These are phyloP conservation scores for Gossypium longicalyx DNA, from an alignment of 345 rosid species.

Conservation along the genomic window DNA sequence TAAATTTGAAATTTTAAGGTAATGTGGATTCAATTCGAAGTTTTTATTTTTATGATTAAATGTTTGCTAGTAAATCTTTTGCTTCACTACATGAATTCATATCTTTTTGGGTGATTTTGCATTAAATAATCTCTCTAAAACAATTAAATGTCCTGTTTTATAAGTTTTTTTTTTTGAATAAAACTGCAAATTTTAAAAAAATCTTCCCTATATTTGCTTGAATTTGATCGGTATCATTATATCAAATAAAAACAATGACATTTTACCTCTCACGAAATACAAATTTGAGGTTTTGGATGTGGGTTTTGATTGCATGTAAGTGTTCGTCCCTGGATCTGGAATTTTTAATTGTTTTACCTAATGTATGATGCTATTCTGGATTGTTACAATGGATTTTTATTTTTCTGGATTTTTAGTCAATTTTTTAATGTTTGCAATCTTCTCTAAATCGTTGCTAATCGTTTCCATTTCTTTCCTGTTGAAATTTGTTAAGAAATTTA, in stretches of 20 bases:
- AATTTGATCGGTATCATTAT: neutral
- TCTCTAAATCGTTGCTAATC: neutral
- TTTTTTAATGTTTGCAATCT: neutral
- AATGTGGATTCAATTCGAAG: constrained; percentile 33
- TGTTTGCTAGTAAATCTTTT: neutral
- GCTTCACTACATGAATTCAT: neutral
- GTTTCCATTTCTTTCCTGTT: neutral
- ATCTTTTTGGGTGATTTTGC: neutral
- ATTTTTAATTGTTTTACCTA: neutral
- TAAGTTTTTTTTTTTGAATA: neutral
- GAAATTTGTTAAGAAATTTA: neutral
- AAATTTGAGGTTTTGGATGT: constrained; percentile 13
- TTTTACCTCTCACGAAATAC: neutral
- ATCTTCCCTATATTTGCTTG: constrained; percentile 8
- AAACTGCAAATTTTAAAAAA: neutral
- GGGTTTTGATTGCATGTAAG: constrained; percentile 33
- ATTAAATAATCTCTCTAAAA: neutral
- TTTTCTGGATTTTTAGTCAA: neutral
- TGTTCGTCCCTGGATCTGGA: constrained; percentile 39
- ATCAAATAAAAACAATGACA: neutral
- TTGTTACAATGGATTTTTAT: neutral
- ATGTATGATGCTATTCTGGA: constrained; percentile 14
- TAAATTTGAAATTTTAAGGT: constrained; percentile 9
- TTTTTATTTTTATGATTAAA: constrained; percentile 7
- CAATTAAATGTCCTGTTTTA: neutral